Base-by-base conservation (phyloP, 2,329 filamentous ascomycete species). In the Cladosporium sp. region DNA sequence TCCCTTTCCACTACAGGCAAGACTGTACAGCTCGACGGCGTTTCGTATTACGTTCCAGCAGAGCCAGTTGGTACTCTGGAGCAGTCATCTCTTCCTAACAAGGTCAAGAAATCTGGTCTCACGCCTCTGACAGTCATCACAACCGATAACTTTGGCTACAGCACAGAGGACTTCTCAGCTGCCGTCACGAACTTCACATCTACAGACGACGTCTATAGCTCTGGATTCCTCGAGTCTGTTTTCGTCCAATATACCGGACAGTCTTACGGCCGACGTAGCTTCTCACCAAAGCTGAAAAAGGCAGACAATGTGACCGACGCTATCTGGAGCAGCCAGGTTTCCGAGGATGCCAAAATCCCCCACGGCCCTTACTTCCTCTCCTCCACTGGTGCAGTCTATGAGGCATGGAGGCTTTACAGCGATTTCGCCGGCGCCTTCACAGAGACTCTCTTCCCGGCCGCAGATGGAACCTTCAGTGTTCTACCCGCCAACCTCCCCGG, bases 281-380 rank as follows among this genome's bases (percentile, higher is more conserved):
- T 32, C 18, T 32, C 45, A 22, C 45, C 27, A 4, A 25, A 48
- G 15, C 11, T 48, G 19, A 35, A 18, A 35, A 40, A 30, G 7
- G 27, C 27, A 8, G 22, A 48, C 35, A 48, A 48, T 32, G 35
- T 40, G 22, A 48, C 45, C 13, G 20, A 18, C 12, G 32, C 43
- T 20, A 36, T 48, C 15, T 48, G 45, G 45, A 48, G 36, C 45
- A 48, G n/a, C 27, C 20, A 22, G 5, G 36, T 40, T 11, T 33
- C 45, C 9, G 35, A 51, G 41, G 12, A 40, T 19, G 2, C 41
- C 30, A 16, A 39, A 19, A 57, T 78, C 7, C 69, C 71, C 4
- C 56, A 68, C 11, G 76, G 76, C 0, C 76, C 77, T 1, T 79
- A 78, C 56, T 78, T 79, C 55, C 54, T 78, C 32, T 73, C 70